Evolutionary conservation across 225 moss, liverwort and hornwort genomes (phyloP).

Genomic region (Polytrichum commune): DNA sequence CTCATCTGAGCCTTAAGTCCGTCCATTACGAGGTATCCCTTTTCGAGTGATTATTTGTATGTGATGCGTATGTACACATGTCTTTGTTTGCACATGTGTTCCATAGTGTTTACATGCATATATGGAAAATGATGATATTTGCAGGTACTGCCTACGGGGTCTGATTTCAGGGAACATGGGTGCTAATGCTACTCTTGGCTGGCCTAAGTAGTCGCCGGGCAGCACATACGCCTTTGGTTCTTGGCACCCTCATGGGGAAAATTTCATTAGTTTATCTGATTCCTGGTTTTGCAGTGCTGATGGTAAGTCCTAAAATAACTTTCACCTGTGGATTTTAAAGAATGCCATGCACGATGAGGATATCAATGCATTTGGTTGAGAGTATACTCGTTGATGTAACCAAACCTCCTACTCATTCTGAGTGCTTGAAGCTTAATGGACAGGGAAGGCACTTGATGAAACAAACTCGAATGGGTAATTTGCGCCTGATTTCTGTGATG

Average conservation of each 20-base stretch:
- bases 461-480: conserved; percentile 16
- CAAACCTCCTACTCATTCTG: conserved; percentile 55
- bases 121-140: conserved; percentile 57
- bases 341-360: too few relatives aligned
- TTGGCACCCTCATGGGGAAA: conserved; percentile 27
- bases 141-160: conserved; percentile 58
- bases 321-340: too few relatives aligned
- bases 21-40: not conserved
- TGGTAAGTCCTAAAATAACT: too few relatives aligned
- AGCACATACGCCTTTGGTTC: conserved; percentile 27
- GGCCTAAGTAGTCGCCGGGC: conserved; percentile 35
- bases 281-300: conserved; percentile 7
- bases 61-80: not conserved
- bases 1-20: not conserved
- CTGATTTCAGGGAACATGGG: conserved; percentile 8
- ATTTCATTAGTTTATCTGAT: conserved; percentile 52
- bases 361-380: conserved; percentile 13
- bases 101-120: not conserved
- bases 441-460: conserved; percentile 14
- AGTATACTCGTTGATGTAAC: conserved; percentile 39
- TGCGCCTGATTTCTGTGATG: conserved; percentile 25
- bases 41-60: not conserved
- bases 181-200: conserved; percentile 42
- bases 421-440: conserved; percentile 2
- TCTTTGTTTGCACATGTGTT: not conserved